A percentile compares a stretch with the other conserved stretches of the same genome.
phyloP scores from a whole-genome alignment of 805 yeast species.

The Ogataea wickerhamii region DNA sequence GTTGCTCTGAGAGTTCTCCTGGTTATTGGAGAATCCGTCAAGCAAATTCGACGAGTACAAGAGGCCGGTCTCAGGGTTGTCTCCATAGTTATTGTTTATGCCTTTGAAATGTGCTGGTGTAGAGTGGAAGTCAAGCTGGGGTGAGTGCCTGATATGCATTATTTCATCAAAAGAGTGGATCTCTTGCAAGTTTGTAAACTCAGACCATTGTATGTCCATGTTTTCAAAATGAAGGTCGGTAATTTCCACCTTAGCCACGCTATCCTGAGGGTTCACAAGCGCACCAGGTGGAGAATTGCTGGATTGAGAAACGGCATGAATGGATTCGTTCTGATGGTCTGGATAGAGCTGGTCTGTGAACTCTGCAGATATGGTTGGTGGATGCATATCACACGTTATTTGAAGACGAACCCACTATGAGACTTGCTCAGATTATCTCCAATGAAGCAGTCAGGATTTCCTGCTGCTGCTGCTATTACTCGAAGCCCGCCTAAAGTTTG shows the following conservation, averaged over 20 bases:
- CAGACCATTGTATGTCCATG: conserved; percentile 25
- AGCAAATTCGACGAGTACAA: conserved; percentile 8
- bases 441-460: too few relatives aligned
- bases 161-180: conserved; percentile 20
- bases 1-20: conserved; percentile 6
- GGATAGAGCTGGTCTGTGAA: too few relatives aligned
- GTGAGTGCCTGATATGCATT: conserved; percentile 12
- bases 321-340: too few relatives aligned
- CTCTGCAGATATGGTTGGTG: too few relatives aligned
- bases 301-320: too few relatives aligned
- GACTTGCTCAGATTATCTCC: too few relatives aligned
- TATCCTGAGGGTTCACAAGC: background rate
- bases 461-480: too few relatives aligned
- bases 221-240: conserved; percentile 18
- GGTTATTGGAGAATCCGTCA: conserved; percentile 19
- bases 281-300: background rate
- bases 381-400: too few relatives aligned
- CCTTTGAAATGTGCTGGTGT: background rate
- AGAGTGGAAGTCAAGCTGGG: background rate
- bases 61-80: background rate
- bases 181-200: conserved; percentile 23
- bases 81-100: background rate
- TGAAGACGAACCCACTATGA: too few relatives aligned
- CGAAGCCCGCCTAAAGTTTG: too few relatives aligned
- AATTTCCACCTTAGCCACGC: background rate